Conservation (phyloP, 2,329 filamentous ascomycete genomes). For the Hymenoscyphus albidus region DNA sequence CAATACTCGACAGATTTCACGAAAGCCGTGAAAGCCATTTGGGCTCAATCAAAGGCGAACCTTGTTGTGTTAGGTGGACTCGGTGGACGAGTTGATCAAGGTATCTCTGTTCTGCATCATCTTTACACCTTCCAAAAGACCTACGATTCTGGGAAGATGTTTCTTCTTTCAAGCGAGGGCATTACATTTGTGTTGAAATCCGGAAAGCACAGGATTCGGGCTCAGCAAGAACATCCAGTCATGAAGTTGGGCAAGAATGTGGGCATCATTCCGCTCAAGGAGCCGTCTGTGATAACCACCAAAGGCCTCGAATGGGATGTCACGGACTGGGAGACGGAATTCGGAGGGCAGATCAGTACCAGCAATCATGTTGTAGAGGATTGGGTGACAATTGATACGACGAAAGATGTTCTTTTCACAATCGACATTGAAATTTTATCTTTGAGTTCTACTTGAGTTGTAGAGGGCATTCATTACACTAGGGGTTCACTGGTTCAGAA, state of each 20-base stretch:
- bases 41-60: slow-evolving; percentile 40
- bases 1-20: slow-evolving; percentile 89
- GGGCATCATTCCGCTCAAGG: slow-evolving; percentile 80
- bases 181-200: slow-evolving; percentile 75
- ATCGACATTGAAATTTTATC: slow-evolving; percentile 47
- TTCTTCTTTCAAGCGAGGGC: slow-evolving; percentile 73
- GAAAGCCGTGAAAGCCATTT: slow-evolving; percentile 67
- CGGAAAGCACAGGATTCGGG: slow-evolving; percentile 64
- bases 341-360: slow-evolving; percentile 71
- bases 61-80: slow-evolving; percentile 83
- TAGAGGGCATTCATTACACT: too few species aligned
- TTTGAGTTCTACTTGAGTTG: not conserved
- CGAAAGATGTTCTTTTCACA: slow-evolving; percentile 68
- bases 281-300: slow-evolving; percentile 74
- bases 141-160: slow-evolving; percentile 57
- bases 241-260: slow-evolving; percentile 60
- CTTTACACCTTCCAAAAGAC: slow-evolving; percentile 62
- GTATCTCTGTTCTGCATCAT: slow-evolving; percentile 82
- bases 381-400: slow-evolving; percentile 57
- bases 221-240: slow-evolving; percentile 34
- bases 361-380: slow-evolving; percentile 71
- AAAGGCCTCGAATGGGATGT: slow-evolving; percentile 90
- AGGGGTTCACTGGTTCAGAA: too few species aligned
- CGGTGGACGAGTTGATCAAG: slow-evolving; percentile 89
- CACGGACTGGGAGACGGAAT: slow-evolving; percentile 69